Evolutionary conservation across 495 filamentous ascomycete species (phyloP).

Genomic region (Durotheca rogersii): DNA sequence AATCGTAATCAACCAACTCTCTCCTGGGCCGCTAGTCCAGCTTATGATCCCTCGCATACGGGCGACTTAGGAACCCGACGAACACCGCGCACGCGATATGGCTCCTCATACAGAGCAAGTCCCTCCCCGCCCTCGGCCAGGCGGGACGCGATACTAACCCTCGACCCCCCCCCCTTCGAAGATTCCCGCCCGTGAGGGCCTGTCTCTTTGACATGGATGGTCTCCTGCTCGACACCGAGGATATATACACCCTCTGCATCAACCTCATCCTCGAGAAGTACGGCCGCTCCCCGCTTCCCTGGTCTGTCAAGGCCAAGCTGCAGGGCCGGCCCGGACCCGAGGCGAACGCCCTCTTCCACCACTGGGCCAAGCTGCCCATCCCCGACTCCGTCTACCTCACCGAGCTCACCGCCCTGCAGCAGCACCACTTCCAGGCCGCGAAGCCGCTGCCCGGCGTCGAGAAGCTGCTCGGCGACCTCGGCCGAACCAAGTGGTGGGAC

Average conservation of each 20-base stretch:
- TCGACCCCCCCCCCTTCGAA: slow-evolving; percentile 37
- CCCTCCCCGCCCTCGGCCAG: neutral
- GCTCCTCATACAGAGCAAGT: slow-evolving; percentile 46
- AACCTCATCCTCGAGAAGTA: slow-evolving; percentile 78
- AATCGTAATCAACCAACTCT: too few relatives aligned
- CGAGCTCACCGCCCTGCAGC: slow-evolving; percentile 62
- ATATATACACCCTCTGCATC: slow-evolving; percentile 81
- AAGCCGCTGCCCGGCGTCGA: slow-evolving; percentile 77
- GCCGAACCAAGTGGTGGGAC: slow-evolving; percentile 48
- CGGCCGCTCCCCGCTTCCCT: slow-evolving; percentile 71
- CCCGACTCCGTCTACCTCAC: slow-evolving; percentile 59
- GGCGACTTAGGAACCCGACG: too few relatives aligned
- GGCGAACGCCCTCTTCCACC: slow-evolving; percentile 52
- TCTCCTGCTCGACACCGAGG: slow-evolving; percentile 89
- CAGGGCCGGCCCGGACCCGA: slow-evolving; percentile 86
- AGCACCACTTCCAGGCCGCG: slow-evolving; percentile 67
- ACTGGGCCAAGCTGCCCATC: slow-evolving; percentile 89
- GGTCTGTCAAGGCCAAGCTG: slow-evolving; percentile 90
- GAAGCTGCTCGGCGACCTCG: slow-evolving; percentile 61
- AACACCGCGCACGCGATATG: slow-evolving; percentile 39
- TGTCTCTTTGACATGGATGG: slow-evolving; percentile 99
- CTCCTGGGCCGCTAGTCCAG: too few relatives aligned
- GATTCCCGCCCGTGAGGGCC: slow-evolving; percentile 77
- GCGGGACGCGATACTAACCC: slow-evolving; percentile 6
- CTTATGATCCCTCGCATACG: too few relatives aligned